Evolutionary conservation across 139 green algal genomes (phyloP).

Genomic region (Ostreobium quekettii): DNA sequence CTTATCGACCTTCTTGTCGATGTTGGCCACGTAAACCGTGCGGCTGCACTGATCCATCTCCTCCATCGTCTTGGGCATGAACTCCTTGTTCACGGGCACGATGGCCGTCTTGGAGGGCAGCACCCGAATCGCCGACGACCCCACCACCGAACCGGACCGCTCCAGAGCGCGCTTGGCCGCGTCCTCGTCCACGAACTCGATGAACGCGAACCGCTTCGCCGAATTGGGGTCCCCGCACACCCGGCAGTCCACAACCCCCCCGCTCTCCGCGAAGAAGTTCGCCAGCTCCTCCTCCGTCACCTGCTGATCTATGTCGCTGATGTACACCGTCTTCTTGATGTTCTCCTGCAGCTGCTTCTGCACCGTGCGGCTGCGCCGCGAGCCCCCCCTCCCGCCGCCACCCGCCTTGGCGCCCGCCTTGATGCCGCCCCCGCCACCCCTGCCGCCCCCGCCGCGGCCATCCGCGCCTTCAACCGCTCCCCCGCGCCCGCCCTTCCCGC

Average conservation of each 20-base stretch:
- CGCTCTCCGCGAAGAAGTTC: conserved; percentile 57
- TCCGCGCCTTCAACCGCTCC: too few relatives aligned
- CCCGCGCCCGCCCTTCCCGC: too few relatives aligned
- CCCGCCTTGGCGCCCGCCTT: background rate
- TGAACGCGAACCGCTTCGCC: conserved; percentile 88
- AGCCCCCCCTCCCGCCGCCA: conserved; percentile 2
- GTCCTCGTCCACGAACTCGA: conserved; percentile 76
- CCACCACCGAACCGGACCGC: conserved; percentile 56
- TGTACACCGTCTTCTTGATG: conserved; percentile 67
- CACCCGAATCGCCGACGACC: conserved; percentile 67
- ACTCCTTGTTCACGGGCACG: conserved; percentile 84
- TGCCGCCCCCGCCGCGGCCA: background rate
- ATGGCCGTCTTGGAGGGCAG: conserved; percentile 87
- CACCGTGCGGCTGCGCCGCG: background rate
- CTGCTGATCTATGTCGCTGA: conserved; percentile 62
- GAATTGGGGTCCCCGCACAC: conserved; percentile 90
- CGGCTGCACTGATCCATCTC: conserved; percentile 50
- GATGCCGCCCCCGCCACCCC: conserved; percentile 7
- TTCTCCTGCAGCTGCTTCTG: conserved; percentile 61
- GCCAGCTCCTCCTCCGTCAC: conserved; percentile 71
- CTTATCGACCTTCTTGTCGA: conserved; percentile 74
- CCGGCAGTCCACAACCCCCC: conserved; percentile 77
- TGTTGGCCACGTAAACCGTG: conserved; percentile 93
- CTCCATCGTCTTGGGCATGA: conserved; percentile 48
- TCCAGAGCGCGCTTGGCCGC: conserved; percentile 45